Percentiles rank a stretch among this genome's conserved stretches.
Conservation (phyloP, 2,329 filamentous ascomycete genomes). For the Calonectria hawksworthii region DNA sequence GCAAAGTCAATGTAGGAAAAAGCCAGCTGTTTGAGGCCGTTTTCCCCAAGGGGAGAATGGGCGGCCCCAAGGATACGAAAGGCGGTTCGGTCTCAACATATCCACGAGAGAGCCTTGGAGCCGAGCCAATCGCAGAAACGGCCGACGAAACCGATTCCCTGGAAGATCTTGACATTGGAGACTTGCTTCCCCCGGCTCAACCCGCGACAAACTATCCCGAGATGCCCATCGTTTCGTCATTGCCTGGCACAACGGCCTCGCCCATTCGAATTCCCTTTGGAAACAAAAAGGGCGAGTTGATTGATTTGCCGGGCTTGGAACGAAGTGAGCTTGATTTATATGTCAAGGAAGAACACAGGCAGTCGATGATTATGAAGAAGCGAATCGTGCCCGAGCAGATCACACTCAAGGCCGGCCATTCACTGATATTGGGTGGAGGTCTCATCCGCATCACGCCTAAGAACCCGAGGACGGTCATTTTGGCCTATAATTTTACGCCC, state of each 20-base stretch:
- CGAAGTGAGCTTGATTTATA: conserved; percentile 80
- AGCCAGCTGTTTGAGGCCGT: conserved; percentile 90
- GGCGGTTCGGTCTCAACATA: conserved; percentile 33
- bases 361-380: conserved; percentile 82
- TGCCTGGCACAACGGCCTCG: conserved; percentile 94
- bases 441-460: conserved; percentile 89
- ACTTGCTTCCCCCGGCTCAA: conserved; percentile 83
- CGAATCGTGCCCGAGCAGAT: conserved; percentile 81
- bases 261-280: conserved; percentile 95
- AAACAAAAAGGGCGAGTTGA: conserved; percentile 86
- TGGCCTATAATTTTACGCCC: conserved; percentile 90
- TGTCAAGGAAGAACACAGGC: conserved; percentile 75
- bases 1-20: conserved; percentile 98
- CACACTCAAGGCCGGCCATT: conserved; percentile 81
- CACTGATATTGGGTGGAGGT: conserved; percentile 83
- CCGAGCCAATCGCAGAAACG: conserved; percentile 46
- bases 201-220: conserved; percentile 81
- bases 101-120: conserved; percentile 23
- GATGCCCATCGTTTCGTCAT: conserved; percentile 87
- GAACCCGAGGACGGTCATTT: conserved; percentile 71
- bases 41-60: conserved; percentile 81
- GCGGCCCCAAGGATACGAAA: conserved; percentile 37
- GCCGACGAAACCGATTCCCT: conserved; percentile 26
- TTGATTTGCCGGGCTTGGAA: conserved; percentile 90
- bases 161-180: conserved; percentile 55